These are phyloP conservation scores for Dinochytrium kinnereticum DNA, from an alignment of 371 early-diverging fungal species.

Conservation along the genomic window DNA sequence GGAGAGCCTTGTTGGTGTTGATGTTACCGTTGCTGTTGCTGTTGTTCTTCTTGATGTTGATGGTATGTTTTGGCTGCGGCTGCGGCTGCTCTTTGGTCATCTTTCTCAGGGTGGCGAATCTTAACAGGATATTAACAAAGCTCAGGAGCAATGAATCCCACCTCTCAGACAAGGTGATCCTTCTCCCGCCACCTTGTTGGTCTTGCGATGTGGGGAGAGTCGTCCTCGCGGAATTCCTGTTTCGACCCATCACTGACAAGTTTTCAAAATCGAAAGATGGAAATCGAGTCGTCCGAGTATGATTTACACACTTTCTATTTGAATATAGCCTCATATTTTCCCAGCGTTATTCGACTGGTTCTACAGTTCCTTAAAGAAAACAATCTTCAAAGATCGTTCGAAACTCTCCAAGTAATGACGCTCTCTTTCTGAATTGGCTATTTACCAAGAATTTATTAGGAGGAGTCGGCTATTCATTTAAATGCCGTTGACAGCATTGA, in stretches of 20 bases:
- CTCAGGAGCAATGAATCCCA: not conserved
- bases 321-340: not conserved
- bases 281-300: slow-evolving; percentile 75
- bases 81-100: not conserved
- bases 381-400: slow-evolving; percentile 73
- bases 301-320: slow-evolving; percentile 12
- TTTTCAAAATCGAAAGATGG: slow-evolving; percentile 47
- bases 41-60: not conserved
- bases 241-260: not conserved
- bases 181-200: too few species aligned
- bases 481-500: slow-evolving; percentile 84
- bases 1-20: not conserved
- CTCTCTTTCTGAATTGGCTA: not conserved
- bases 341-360: slow-evolving; percentile 82
- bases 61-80: not conserved
- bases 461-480: slow-evolving; percentile 75
- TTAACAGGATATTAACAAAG: not conserved
- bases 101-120: not conserved
- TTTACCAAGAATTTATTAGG: slow-evolving; percentile 46
- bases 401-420: slow-evolving; percentile 65
- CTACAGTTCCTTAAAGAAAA: slow-evolving; percentile 92
- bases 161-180: not conserved
- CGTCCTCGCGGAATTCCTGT: too few species aligned
- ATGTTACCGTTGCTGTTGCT: not conserved
- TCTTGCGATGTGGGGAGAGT: too few species aligned